phyloP scores from a whole-genome alignment of 495 filamentous ascomycete genomes.

The Penicillium salamii region DNA sequence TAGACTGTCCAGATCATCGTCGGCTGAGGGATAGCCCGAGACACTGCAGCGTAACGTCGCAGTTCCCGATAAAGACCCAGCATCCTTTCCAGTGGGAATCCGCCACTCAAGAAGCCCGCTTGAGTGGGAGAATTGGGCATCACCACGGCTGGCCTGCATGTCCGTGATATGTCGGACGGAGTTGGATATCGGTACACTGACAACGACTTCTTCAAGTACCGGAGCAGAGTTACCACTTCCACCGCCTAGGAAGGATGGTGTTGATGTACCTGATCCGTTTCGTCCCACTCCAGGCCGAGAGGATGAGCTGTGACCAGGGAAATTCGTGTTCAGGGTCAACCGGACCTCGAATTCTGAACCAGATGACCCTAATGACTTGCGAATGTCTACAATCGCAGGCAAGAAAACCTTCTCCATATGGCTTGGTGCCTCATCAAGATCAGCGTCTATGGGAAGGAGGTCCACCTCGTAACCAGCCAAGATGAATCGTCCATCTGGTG shows the following conservation, averaged over 20 bases:
- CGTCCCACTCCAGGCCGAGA: conserved; percentile 33
- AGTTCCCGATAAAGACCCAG: conserved; percentile 55
- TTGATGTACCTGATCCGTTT: conserved; percentile 52
- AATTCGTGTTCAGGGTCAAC: conserved; percentile 65
- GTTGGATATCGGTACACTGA: conserved; percentile 77
- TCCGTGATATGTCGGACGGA: conserved; percentile 84
- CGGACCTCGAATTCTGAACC: conserved; percentile 89
- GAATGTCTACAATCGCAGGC: conserved; percentile 77
- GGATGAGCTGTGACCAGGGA: conserved; percentile 39
- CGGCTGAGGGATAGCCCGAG: conserved; percentile 54
- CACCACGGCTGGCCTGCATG: conserved; percentile 77
- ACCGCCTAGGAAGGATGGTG: conserved; percentile 58
- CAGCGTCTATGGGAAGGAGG: conserved; percentile 63
- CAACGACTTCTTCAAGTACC: conserved; percentile 72
- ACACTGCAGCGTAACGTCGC: conserved; percentile 80
- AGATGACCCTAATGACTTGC: conserved; percentile 67
- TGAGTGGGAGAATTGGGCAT: conserved; percentile 74
- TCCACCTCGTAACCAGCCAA: conserved; percentile 94
- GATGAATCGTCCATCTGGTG: conserved; percentile 93
- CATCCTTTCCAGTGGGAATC: conserved; percentile 64
- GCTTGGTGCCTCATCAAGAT: conserved; percentile 42
- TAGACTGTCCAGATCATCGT: conserved; percentile 56
- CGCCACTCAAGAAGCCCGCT: conserved; percentile 78
- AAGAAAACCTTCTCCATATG: conserved; percentile 68
- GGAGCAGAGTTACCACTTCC: conserved; percentile 52